Percentiles rank a stretch among this genome's conserved stretches.
Evolutionary conservation across 1,284 basidiomycete genomes (phyloP).

Genomic region (Malassezia cuniculi): DNA sequence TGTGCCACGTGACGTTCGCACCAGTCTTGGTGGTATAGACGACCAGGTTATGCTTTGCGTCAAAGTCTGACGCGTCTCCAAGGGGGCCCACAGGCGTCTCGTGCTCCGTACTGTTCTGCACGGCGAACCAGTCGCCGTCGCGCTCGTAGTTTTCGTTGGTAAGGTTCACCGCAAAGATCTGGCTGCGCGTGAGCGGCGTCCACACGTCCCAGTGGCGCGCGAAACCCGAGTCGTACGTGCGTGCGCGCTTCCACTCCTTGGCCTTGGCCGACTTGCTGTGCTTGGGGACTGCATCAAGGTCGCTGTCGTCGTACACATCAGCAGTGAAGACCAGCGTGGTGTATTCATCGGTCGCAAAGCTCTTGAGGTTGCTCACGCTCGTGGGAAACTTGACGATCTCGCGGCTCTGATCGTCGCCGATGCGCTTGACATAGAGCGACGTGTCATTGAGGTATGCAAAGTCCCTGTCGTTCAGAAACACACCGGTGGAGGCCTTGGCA

Average conservation of each 20-base stretch:
- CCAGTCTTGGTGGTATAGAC: conserved; percentile 24
- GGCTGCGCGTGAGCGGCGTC: conserved; percentile 16
- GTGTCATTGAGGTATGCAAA: conserved; percentile 1
- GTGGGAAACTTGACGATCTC: conserved; percentile 8
- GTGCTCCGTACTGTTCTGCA: conserved; percentile 17
- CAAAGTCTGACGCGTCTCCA: conserved; percentile 21
- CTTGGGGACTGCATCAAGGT: conserved; percentile 13
- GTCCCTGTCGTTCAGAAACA: conserved; percentile 2
- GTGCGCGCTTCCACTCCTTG: conserved; percentile 15
- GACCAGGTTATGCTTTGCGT: conserved; percentile 11
- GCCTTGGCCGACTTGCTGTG: conserved; percentile 11
- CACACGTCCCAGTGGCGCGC: conserved; percentile 31
- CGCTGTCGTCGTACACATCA: conserved; percentile 23
- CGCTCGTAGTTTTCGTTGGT: conserved; percentile 5
- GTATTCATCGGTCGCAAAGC: not conserved
- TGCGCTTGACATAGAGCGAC: conserved; percentile 1
- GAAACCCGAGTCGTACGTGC: conserved; percentile 16
- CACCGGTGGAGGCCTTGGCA: too few species aligned
- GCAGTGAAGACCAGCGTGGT: conserved; percentile 20
- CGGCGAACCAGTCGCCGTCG: conserved; percentile 10
- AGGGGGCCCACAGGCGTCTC: conserved; percentile 25
- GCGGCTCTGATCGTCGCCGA: not conserved
- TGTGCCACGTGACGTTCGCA: conserved; percentile 23
- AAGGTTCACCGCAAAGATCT: conserved; percentile 22
- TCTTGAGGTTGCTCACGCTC: conserved; percentile 4